Conservation (phyloP, 805 yeast species). For the Nakazawaea ernobii region DNA sequence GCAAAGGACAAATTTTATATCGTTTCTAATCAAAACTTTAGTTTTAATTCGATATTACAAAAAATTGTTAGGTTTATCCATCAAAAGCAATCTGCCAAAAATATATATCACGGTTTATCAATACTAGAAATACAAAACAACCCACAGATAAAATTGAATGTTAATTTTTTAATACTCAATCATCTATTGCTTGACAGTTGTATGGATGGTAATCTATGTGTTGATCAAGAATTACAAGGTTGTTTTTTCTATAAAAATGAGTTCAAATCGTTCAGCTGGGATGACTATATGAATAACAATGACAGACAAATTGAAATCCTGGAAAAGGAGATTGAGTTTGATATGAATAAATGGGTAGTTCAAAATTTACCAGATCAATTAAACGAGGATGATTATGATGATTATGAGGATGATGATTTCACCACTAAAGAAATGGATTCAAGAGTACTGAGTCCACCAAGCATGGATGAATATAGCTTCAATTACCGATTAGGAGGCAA, state of each 20-base stretch:
- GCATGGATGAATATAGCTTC: neutral
- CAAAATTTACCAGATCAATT: neutral
- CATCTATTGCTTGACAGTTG: conserved; percentile 20
- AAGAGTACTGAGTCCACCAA: neutral
- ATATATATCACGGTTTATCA: conserved; percentile 19
- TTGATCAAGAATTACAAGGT: conserved; percentile 25
- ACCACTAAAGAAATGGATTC: neutral
- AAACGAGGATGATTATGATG: neutral
- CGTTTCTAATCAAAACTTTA: conserved; percentile 20
- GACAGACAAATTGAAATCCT: neutral
- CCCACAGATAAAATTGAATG: conserved; percentile 16
- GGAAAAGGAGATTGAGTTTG: neutral
- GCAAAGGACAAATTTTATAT: conserved; percentile 16
- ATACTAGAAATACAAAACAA: conserved; percentile 22
- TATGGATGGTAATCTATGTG: conserved; percentile 19
- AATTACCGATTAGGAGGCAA: conserved; percentile 7
- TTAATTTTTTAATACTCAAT: conserved; percentile 24
- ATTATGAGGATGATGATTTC: neutral
- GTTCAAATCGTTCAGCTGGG: conserved; percentile 19
- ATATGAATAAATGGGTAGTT: neutral
- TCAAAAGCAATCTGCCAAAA: neutral
- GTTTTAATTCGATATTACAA: conserved; percentile 18
- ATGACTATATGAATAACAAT: conserved; percentile 10
- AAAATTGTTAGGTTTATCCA: conserved; percentile 17
- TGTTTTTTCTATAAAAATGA: conserved; percentile 24